Base-by-base conservation (phyloP, 164 flowering plant species). In the Akebia trifoliata region DNA sequence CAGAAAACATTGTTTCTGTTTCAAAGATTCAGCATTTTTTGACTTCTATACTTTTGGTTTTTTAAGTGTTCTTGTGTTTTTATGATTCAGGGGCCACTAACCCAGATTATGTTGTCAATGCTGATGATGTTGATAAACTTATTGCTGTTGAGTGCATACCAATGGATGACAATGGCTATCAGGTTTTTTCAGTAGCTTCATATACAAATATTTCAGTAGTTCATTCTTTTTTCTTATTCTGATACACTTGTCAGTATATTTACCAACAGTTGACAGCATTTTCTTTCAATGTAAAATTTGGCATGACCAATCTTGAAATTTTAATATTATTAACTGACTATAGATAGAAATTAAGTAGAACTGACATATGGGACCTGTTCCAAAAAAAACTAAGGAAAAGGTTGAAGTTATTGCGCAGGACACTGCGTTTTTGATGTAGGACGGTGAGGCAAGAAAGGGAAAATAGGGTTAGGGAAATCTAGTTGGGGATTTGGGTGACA, bases 101-200 rank as follows among this genome's bases (percentile, higher is more conserved):
- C 74, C 99, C 99, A 50, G 96, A 93, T 64, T 93, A 93, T 78
- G 74, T 83, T 39, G 90, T 93, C 48, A 87, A 96, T 24, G 97
- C 90, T 67, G 98, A 92, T 77, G 99, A 93, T 79, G 96, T 90
- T 42, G 93, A 84, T 66, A 90, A 82, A 65, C 59, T 84, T 68
- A 77, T 93, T 71, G 95, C 96, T 66, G 99, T 93, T 49, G 96
- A 86, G 68, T 93, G 99, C 64, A 78, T 86, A 56, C 99, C 99
- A 40, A 87, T 93, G 92, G 96, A 90, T 76, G 94, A 84, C 47
- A 71, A 72, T 57, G 94, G 92, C 55, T 80, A 56, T 53, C 95
- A 90, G 99, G 99, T 93, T 62, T 57, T 56, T 37, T 54, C 35
- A 5, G 15, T 47, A 24, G 40, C 36, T 32, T 60, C 51, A 18